Evolutionary conservation across 768 basidiomycete genomes (phyloP), one percentile per base, ranked within the genome.

Genomic region (Leccinum variicolor): DNA sequence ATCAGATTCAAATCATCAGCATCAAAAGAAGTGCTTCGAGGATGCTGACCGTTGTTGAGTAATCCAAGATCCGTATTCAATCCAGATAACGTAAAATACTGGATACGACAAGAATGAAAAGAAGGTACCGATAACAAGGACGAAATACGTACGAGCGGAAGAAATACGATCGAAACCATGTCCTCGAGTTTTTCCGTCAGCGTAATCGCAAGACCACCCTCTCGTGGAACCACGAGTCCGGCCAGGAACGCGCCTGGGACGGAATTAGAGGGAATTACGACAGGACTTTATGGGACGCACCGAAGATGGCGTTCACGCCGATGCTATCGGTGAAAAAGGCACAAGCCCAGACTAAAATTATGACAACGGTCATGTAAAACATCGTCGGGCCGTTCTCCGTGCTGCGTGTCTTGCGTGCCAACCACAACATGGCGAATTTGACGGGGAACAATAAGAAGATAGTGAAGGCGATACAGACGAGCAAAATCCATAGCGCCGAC

Each of bases 181-280:
- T 98, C 96, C 74, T 99, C 97, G n/a, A 98, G 76, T 67, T 96
- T 98, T 65, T 96, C 92, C 0, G 92, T 94, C n/a, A 98, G 75
- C 0, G 86, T 79, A 52, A 94, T 91, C 0, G 89, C 84, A 34
- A 99, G 84, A 3, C 89, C 89, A 3, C 92, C 91, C 65, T 94
- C 89, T 28, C 93, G 84, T 2, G 97, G 96, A 8, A 98, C 87
- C 55, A 89, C 82, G 47, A 90, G 69, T 2, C 89, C 94, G 2
- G 84, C 83, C 11, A 96, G 68, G 77, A 97, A 96, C 0, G 91
- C 92, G 51, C 86, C 86, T 87, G 57, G 8, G 2, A 15, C 59
- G 10, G 41, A 7, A 39, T 49, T 17, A 65, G 50, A 31, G 3
- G 17, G 13, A 5, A 9, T 25, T 46, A 49, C 3, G 7, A 26